phyloP scores from a whole-genome alignment of 495 filamentous ascomycete species.

The Talaromyces adpressus region DNA sequence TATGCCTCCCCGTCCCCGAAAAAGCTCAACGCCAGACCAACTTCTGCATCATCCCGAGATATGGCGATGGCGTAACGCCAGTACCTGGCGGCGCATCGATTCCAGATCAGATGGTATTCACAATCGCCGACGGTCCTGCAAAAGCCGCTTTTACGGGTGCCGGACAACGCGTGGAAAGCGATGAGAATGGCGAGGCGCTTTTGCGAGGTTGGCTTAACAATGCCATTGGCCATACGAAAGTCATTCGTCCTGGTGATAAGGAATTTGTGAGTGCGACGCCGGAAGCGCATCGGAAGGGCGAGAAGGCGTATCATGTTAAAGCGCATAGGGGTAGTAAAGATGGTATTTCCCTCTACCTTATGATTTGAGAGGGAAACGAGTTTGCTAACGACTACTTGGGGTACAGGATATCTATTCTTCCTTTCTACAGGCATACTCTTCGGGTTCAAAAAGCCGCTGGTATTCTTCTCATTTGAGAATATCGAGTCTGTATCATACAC shows the following conservation, averaged over 20 bases:
- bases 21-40: conserved; percentile 84
- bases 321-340: conserved; percentile 92
- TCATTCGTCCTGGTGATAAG: conserved; percentile 62
- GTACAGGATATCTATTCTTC: conserved; percentile 77
- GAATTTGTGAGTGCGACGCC: conserved; percentile 71
- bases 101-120: conserved; percentile 77
- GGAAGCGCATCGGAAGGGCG: conserved; percentile 80
- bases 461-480: conserved; percentile 73
- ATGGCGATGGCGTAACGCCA: conserved; percentile 48
- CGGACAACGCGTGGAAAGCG: conserved; percentile 37
- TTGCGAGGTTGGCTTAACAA: conserved; percentile 57
- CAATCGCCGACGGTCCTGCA: conserved; percentile 62
- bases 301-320: conserved; percentile 88
- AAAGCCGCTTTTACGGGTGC: conserved; percentile 45
- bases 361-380: background rate
- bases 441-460: conserved; percentile 90
- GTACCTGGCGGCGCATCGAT: conserved; percentile 24
- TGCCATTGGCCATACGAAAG: conserved; percentile 45
- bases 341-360: conserved; percentile 32
- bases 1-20: conserved; percentile 84
- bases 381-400: background rate
- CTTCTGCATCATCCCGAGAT: conserved; percentile 73
- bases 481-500: conserved; percentile 84
- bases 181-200: conserved; percentile 57
- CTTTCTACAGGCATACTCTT: conserved; percentile 81